Conservation (phyloP, 768 basidiomycete genomes). For the Tylopilus sp. region DNA sequence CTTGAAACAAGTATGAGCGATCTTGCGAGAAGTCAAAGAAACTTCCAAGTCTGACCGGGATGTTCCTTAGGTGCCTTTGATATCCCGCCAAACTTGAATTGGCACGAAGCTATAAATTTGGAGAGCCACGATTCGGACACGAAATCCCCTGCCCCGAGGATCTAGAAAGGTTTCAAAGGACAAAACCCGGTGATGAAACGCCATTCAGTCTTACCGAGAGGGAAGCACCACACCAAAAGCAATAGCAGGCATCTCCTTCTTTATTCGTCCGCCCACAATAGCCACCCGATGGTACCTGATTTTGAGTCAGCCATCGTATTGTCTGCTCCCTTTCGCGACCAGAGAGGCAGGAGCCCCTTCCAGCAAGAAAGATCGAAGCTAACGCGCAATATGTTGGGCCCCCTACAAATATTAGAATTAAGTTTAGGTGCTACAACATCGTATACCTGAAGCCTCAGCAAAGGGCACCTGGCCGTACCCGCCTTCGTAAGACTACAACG, state of each 20-base stretch:
- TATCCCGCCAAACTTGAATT: slow-evolving; percentile 88
- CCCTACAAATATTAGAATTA: slow-evolving; percentile 41
- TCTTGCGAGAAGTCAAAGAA: neutral
- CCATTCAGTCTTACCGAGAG: slow-evolving; percentile 51
- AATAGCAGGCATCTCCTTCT: slow-evolving; percentile 89
- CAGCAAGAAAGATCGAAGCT: slow-evolving; percentile 63
- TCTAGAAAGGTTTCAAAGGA: slow-evolving; percentile 39
- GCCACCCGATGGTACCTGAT: slow-evolving; percentile 65
- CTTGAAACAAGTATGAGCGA: slow-evolving; percentile 37
- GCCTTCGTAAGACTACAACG: slow-evolving; percentile 79
- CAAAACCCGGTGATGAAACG: neutral
- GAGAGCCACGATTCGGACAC: slow-evolving; percentile 57
- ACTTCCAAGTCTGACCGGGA: slow-evolving; percentile 65
- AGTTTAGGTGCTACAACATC: neutral
- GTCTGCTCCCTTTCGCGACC: slow-evolving; percentile 48
- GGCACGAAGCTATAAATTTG: slow-evolving; percentile 68
- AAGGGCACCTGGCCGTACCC: slow-evolving; percentile 83
- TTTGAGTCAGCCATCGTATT: slow-evolving; percentile 73
- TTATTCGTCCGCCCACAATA: slow-evolving; percentile 90
- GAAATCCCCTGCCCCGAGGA: slow-evolving; percentile 58
- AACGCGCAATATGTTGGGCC: slow-evolving; percentile 93
- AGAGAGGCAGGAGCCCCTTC: slow-evolving; percentile 22
- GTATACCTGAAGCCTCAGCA: slow-evolving; percentile 80
- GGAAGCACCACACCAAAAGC: slow-evolving; percentile 90
- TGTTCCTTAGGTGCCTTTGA: slow-evolving; percentile 76